Evolutionary conservation across 257 asterid species (phyloP).

Genomic region (Thymus mandschuricus): DNA sequence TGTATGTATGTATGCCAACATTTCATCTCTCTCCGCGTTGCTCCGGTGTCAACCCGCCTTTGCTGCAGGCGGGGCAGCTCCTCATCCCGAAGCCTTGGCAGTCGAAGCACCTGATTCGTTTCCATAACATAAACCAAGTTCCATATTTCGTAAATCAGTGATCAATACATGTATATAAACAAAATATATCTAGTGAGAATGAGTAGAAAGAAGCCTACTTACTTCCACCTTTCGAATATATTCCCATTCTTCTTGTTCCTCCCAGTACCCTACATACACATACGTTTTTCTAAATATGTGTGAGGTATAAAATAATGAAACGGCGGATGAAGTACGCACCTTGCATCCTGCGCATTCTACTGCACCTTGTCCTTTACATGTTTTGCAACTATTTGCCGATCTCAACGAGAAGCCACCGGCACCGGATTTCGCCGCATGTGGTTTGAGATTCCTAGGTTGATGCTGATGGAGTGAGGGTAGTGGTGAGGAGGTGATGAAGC

Average conservation of each 20-base stretch:
- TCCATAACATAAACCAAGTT: not conserved
- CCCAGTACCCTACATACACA: constrained; percentile 70
- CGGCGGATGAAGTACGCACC: constrained; percentile 35
- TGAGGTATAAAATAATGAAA: too few species aligned
- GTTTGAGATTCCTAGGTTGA: constrained; percentile 23
- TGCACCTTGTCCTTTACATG: constrained; percentile 82
- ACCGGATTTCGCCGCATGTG: constrained; percentile 65
- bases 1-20: not conserved
- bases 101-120: constrained; percentile 65
- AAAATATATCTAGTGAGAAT: not conserved
- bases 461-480: constrained; percentile 21
- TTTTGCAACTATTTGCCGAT: constrained; percentile 59
- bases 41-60: constrained; percentile 86
- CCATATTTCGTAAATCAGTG: not conserved
- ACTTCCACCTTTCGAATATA: constrained; percentile 92
- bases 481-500: constrained; percentile 28
- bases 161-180: not conserved
- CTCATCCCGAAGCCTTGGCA: constrained; percentile 91
- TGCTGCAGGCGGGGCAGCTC: constrained; percentile 82
- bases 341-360: constrained; percentile 88
- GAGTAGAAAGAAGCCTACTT: constrained; percentile 22
- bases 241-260: constrained; percentile 92
- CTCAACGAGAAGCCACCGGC: constrained; percentile 66
- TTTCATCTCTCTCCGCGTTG: constrained; percentile 86
- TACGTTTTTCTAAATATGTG: too few species aligned